Evolutionary conservation across 306 rosid species (phyloP).

Genomic region (Crotalaria pallida): DNA sequence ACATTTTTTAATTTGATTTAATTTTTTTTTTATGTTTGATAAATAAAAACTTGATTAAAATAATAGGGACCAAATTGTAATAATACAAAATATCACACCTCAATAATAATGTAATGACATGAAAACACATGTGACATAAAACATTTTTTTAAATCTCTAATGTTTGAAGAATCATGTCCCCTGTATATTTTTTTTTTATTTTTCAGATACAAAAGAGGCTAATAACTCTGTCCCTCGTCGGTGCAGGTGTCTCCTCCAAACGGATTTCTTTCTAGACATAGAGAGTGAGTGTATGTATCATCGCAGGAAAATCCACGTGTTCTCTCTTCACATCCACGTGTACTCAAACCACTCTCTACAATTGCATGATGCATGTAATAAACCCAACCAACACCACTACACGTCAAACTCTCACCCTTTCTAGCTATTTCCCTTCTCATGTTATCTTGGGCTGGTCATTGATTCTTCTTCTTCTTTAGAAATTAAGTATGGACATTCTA

Average conservation of each 20-base stretch:
- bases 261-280: background rate
- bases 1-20: no score
- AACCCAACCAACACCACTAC: background rate
- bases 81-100: no score
- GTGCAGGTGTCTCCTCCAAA: background rate
- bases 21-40: no score
- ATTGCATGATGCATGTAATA: conserved; percentile 10
- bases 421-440: background rate
- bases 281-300: background rate
- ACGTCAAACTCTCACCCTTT: background rate
- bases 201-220: background rate
- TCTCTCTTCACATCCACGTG: conserved; percentile 41
- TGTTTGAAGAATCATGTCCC: no score
- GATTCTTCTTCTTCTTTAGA: background rate
- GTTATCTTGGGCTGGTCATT: background rate
- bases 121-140: no score
- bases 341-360: conserved; percentile 11
- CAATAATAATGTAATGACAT: no score
- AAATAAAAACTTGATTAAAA: no score
- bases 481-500: conserved; percentile 37
- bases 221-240: background rate
- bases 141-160: no score
- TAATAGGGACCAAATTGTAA: no score
- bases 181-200: no score
- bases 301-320: conserved; percentile 27